These are phyloP conservation scores for Mycena indigotica DNA, from an alignment of 768 basidiomycete species.

Conservation along the genomic window DNA sequence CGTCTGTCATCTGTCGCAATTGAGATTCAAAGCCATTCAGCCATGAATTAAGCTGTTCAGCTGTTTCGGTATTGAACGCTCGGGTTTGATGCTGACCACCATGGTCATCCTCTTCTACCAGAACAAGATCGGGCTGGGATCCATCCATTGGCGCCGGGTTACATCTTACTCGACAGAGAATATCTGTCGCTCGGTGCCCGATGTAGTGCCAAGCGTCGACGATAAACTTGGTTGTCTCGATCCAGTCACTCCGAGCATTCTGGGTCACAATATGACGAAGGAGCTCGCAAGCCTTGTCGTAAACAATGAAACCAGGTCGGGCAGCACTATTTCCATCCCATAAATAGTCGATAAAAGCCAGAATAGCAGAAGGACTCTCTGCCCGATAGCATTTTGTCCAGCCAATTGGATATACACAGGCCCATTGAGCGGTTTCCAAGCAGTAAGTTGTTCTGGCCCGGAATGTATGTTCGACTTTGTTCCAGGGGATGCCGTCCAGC, in stretches of 20 bases:
- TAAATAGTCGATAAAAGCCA: not conserved
- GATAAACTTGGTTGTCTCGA: not conserved
- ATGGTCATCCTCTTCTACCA: not conserved
- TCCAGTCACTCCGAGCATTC: not conserved
- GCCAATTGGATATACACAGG: not conserved
- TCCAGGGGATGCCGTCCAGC: not conserved
- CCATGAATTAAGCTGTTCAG: not conserved
- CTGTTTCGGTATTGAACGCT: constrained; percentile 20
- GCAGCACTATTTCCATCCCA: not conserved
- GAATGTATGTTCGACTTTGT: not conserved
- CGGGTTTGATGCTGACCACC: not conserved
- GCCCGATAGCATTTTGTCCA: not conserved
- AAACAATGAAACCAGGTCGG: not conserved
- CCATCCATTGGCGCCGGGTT: not conserved
- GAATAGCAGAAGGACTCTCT: not conserved
- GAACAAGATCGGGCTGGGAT: not conserved
- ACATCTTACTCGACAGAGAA: not conserved
- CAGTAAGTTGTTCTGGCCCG: not conserved
- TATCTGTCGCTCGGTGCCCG: not conserved
- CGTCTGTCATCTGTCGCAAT: not conserved
- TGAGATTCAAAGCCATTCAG: not conserved
- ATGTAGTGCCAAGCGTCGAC: constrained; percentile 1
- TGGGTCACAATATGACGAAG: not conserved
- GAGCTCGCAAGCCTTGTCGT: constrained; percentile 1
- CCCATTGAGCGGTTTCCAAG: not conserved